phyloP scores from a whole-genome alignment of 345 rosid genomes.

The Eutrema yunnanense region DNA sequence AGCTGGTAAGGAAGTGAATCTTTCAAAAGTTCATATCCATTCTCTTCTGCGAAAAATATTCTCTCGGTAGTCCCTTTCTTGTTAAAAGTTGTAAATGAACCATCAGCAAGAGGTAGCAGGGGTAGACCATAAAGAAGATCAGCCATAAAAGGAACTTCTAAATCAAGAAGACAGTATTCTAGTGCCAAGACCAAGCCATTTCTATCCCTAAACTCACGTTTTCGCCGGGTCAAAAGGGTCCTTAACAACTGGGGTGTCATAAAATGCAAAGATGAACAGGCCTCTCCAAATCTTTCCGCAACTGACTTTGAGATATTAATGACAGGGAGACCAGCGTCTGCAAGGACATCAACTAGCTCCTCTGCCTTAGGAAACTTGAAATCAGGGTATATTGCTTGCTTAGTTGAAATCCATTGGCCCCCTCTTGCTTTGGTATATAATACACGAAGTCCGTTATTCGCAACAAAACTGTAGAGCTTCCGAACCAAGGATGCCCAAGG shows the following conservation, averaged over 20 bases:
- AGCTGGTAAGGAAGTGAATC: slow-evolving; percentile 77
- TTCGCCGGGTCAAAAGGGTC: slow-evolving; percentile 61
- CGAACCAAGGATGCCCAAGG: slow-evolving; percentile 93
- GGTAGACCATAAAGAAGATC: slow-evolving; percentile 68
- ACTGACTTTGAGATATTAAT: slow-evolving; percentile 54
- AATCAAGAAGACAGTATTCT: slow-evolving; percentile 89
- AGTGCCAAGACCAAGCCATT: slow-evolving; percentile 61
- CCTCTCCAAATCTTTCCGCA: slow-evolving; percentile 64
- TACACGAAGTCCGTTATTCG: slow-evolving; percentile 63
- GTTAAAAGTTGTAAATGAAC: slow-evolving; percentile 68
- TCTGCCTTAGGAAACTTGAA: slow-evolving; percentile 53
- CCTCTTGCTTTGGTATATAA: slow-evolving; percentile 84
- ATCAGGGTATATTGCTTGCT: slow-evolving; percentile 89
- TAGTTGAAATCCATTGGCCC: slow-evolving; percentile 91
- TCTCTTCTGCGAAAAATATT: slow-evolving; percentile 61
- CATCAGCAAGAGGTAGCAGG: slow-evolving; percentile 81
- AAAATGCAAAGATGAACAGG: slow-evolving; percentile 68
- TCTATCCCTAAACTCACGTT: slow-evolving; percentile 60
- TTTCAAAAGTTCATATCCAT: slow-evolving; percentile 74
- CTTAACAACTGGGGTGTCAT: slow-evolving; percentile 70
- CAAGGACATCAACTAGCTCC: slow-evolving; percentile 72
- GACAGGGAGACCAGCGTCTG: slow-evolving; percentile 84
- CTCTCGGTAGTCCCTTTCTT: slow-evolving; percentile 74
- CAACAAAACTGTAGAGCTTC: slow-evolving; percentile 59
- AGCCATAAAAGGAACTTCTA: slow-evolving; percentile 39